Evolutionary conservation across 305 asterid species (phyloP).

Genomic region (Caryopteris hybrid): DNA sequence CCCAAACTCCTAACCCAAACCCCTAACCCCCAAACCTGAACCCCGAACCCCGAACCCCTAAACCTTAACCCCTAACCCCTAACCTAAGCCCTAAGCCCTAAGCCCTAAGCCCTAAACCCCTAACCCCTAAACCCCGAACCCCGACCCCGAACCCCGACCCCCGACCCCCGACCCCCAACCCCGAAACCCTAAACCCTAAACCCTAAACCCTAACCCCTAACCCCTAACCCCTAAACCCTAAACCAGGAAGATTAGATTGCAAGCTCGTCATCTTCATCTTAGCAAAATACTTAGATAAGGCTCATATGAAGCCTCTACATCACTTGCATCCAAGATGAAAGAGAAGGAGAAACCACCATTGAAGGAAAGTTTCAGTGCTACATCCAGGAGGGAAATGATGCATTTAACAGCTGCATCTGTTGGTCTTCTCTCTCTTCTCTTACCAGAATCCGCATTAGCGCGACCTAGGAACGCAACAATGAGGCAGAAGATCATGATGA

Average conservation of each 20-base stretch:
- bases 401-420: slow-evolving; percentile 42
- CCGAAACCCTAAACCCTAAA: too few species aligned
- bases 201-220: too few species aligned
- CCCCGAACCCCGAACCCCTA: too few species aligned
- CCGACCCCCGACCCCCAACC: too few species aligned
- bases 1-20: not conserved
- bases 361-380: slow-evolving; percentile 21
- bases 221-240: too few species aligned
- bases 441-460: slow-evolving; percentile 47
- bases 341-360: slow-evolving; percentile 19
- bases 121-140: not conserved
- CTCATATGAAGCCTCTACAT: not conserved
- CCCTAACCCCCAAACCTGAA: too few species aligned
- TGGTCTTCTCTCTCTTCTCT: slow-evolving; percentile 31
- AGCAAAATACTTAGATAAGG: not conserved
- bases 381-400: slow-evolving; percentile 48
- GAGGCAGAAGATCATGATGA: slow-evolving; percentile 43
- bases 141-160: not conserved
- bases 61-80: too few species aligned
- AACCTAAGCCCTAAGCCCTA: not conserved
- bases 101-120: not conserved
- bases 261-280: too few species aligned
- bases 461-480: slow-evolving; percentile 39
- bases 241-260: too few species aligned
- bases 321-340: slow-evolving; percentile 18